Evolutionary conservation across 148 eudicot species (phyloP), one percentile per base, ranked within the genome.

Genomic region (Pouteria glomerata): DNA sequence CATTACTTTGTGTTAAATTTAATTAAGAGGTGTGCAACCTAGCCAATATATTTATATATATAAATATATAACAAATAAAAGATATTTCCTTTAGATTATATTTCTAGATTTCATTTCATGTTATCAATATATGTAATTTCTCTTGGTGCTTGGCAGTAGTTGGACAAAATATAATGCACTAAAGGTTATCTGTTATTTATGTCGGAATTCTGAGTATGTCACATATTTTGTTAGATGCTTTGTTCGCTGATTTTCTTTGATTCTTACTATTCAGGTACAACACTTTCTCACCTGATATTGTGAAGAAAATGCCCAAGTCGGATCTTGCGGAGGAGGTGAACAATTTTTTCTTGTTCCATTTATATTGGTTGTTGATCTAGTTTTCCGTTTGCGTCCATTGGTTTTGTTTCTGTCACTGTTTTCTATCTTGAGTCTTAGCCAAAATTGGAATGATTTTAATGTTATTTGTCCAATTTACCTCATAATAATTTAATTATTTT

Each of bases 271-370:
- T 24, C 30, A 55, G 59, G 27, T 55, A 55, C 59, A 55, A 55
- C 59, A 55, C 59, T n/a, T 55, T 55, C 29, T 55, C 59, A 55
- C 59, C 59, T 21, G 59, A 55, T 55, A 24, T 1, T 24, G 59
- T 55, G 30, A 55, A 55, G 59, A 55, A 55, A 55, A 55, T 55
- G 59, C 59, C 59, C 29, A 82, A 73, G 57, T 68, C 79, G 33
- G 77, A 78, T 31, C 82, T 82, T 70, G 78, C 81, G 5, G 74
- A 79, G 69, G 83, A 83, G 83, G 86, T 83, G 45, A 55, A 39
- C 23, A 24, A 15, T 35, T 8, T 39, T 4, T 31, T 10, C 39
- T 21, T 23, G 4, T 66, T 15, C 0, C 24, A 16, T 66, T 15
- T 16, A 44, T 47, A 29, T 64, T 66, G 12, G 14, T 23, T 33